phyloP scores from a whole-genome alignment of 106 monocot species.

The Gastrodia elata region DNA sequence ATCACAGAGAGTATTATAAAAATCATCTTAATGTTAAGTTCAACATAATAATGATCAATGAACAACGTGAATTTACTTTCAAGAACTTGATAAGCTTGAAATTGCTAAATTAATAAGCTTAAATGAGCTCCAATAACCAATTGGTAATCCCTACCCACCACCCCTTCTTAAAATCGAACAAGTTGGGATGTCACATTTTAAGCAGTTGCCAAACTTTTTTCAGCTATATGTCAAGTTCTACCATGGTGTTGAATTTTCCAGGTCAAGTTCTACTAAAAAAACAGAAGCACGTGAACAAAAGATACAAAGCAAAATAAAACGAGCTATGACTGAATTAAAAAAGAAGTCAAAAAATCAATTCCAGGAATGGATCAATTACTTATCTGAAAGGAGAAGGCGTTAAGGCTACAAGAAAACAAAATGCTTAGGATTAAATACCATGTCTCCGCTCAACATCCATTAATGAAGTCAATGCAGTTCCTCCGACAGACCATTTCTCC shows the following conservation, averaged over 20 bases:
- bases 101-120: no score
- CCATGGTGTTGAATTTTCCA: background rate
- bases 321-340: background rate
- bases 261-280: background rate
- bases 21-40: no score
- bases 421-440: slow-evolving; percentile 31
- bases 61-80: no score
- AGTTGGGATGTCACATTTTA: background rate
- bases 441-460: slow-evolving; percentile 99
- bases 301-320: background rate
- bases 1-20: no score
- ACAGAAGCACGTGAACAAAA: background rate
- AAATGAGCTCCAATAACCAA: no score
- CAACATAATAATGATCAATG: no score
- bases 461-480: slow-evolving; percentile 81
- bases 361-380: background rate
- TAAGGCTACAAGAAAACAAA: background rate
- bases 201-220: background rate
- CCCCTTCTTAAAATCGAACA: background rate
- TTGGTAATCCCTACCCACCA: no score
- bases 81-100: no score
- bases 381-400: no score
- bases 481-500: slow-evolving; percentile 95
- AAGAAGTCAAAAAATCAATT: background rate
- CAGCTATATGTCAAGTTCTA: background rate